Conservation (phyloP, 192 early-diverging fungal genomes). For the Phycomyces nitens region DNA sequence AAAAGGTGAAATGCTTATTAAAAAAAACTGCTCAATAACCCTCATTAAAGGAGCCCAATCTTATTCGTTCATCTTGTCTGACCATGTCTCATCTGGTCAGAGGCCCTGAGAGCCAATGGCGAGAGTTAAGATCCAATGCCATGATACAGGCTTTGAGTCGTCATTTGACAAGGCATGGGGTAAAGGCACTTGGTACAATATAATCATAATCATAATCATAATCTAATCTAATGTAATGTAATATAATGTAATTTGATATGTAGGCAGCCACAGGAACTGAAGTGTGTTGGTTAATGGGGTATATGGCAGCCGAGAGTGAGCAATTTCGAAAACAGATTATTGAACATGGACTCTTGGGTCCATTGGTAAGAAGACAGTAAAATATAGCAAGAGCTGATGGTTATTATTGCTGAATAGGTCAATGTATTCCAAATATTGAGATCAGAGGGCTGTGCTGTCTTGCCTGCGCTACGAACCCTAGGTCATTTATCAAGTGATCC, state of each 20-base stretch:
- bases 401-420: constrained; percentile 17
- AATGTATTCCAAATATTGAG: constrained; percentile 37
- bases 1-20: too few species aligned
- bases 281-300: constrained; percentile 64
- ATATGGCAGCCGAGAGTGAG: constrained; percentile 53
- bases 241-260: not conserved
- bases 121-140: constrained; percentile 46
- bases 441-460: constrained; percentile 34
- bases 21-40: not conserved
- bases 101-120: constrained; percentile 51
- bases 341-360: constrained; percentile 32
- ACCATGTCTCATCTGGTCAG: constrained; percentile 70
- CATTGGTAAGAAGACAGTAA: constrained; percentile 20
- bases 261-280: constrained; percentile 53
- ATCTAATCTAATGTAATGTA: too few species aligned
- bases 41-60: constrained; percentile 33
- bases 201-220: too few species aligned
- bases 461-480: constrained; percentile 62
- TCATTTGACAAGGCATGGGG: constrained; percentile 45
- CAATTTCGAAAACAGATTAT: constrained; percentile 44
- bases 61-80: constrained; percentile 69
- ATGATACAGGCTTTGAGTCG: constrained; percentile 44
- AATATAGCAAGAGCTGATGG: not conserved
- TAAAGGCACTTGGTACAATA: not conserved
- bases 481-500: constrained; percentile 67